phyloP scores from a whole-genome alignment of 2,329 filamentous ascomycete species.

The Epichloe uncinata region DNA sequence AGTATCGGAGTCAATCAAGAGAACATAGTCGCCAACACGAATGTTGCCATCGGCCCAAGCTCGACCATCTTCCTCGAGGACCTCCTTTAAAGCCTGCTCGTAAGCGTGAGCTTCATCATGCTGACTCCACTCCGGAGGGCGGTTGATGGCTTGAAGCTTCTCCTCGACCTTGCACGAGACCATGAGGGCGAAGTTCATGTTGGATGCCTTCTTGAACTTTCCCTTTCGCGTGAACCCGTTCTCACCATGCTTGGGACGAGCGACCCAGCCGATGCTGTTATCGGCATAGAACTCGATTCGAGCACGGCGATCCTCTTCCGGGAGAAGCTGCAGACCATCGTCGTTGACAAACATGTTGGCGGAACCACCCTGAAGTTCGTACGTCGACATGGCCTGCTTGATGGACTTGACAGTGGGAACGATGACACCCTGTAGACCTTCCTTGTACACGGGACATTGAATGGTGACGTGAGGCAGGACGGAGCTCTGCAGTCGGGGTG shows the following conservation, averaged over 20 bases:
- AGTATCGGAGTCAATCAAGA: conserved; percentile 64
- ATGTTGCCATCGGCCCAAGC: conserved; percentile 79
- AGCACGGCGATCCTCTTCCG: conserved; percentile 46
- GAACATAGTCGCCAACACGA: conserved; percentile 70
- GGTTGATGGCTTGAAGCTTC: conserved; percentile 43
- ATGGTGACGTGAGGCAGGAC: conserved; percentile 63
- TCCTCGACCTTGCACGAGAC: conserved; percentile 59
- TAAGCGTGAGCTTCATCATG: conserved; percentile 55
- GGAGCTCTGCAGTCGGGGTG: conserved; percentile 42
- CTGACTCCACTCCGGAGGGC: conserved; percentile 51
- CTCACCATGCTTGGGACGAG: conserved; percentile 49
- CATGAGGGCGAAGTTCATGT: conserved; percentile 60
- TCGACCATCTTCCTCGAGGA: conserved; percentile 53
- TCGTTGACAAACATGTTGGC: conserved; percentile 69
- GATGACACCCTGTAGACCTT: conserved; percentile 63
- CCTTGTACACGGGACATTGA: conserved; percentile 81
- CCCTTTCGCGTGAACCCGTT: conserved; percentile 49
- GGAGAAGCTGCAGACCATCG: conserved; percentile 56
- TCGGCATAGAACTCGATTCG: conserved; percentile 57
- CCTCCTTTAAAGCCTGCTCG: conserved; percentile 48
- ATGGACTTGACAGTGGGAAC: conserved; percentile 64
- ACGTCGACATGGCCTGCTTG: conserved; percentile 64
- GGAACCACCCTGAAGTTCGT: conserved; percentile 65
- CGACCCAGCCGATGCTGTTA: conserved; percentile 57
- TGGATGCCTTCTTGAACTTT: conserved; percentile 59